Conservation (phyloP, 2,329 filamentous ascomycete species). For the Drechslerella coelobrocha region DNA sequence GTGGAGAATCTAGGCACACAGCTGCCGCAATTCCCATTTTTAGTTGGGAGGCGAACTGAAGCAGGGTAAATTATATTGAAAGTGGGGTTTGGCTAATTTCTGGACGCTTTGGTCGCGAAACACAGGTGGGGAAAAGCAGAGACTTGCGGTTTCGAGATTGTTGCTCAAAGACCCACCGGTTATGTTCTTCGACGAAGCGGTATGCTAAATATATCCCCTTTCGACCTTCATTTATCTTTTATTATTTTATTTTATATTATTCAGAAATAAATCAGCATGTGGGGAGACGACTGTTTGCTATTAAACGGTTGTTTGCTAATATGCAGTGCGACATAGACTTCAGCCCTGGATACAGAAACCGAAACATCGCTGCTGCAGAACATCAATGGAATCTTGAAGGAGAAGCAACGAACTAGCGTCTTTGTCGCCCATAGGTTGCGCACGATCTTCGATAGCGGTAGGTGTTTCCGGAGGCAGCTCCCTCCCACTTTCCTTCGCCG, state of each 20-base stretch:
- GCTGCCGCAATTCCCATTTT: too few relatives aligned
- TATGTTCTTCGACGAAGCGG: conserved; percentile 91
- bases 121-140: conserved; percentile 81
- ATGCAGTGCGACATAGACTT: conserved; percentile 64
- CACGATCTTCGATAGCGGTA: conserved; percentile 83
- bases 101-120: conserved; percentile 28
- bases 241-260: conserved; percentile 5
- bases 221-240: too few relatives aligned
- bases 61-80: conserved; percentile 3
- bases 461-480: conserved; percentile 26
- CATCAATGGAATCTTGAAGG: conserved; percentile 88
- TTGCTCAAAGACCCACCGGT: conserved; percentile 88
- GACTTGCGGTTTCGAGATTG: conserved; percentile 80
- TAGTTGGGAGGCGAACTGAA: too few relatives aligned
- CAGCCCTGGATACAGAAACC: conserved; percentile 88
- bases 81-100: conserved; percentile 25
- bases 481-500: conserved; percentile 18
- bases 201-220: conserved; percentile 58
- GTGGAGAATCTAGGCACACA: conserved; percentile 9
- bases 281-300: neutral
- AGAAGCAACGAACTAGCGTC: conserved; percentile 87
- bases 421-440: conserved; percentile 92
- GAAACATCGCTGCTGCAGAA: conserved; percentile 89
- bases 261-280: conserved; percentile 4
- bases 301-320: conserved; percentile 24